phyloP scores from a whole-genome alignment of 305 asterid species.

The Solanum hybrid region DNA sequence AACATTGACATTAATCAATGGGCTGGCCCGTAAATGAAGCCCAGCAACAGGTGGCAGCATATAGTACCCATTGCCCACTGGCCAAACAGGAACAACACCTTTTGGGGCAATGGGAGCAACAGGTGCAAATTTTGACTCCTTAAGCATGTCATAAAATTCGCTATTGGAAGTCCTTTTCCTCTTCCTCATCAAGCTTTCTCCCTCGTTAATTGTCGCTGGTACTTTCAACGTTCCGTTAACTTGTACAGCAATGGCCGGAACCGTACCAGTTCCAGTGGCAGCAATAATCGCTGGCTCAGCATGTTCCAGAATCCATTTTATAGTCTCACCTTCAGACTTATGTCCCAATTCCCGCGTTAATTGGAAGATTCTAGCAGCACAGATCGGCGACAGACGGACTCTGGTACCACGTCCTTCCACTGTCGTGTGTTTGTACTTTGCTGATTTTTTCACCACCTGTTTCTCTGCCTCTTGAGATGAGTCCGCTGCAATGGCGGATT shows the following conservation, averaged over 20 bases:
- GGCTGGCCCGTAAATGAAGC: conserved; percentile 64
- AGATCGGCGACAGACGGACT: conserved; percentile 67
- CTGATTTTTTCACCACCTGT: conserved; percentile 15
- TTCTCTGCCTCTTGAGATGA: background rate
- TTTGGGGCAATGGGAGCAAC: conserved; percentile 46
- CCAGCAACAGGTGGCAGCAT: conserved; percentile 14
- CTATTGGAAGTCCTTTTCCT: conserved; percentile 32
- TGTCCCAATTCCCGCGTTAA: conserved; percentile 65
- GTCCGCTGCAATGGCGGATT: conserved; percentile 36
- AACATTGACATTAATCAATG: conserved; percentile 28
- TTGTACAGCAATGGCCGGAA: conserved; percentile 67
- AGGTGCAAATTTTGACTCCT: conserved; percentile 26
- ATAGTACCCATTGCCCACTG: conserved; percentile 4
- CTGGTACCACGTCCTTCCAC: conserved; percentile 85
- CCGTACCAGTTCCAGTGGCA: conserved; percentile 75
- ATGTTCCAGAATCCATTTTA: conserved; percentile 64
- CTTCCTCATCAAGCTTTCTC: conserved; percentile 25
- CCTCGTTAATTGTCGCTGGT: conserved; percentile 19
- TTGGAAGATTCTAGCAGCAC: conserved; percentile 78
- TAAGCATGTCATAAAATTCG: conserved; percentile 38
- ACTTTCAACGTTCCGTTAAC: conserved; percentile 66
- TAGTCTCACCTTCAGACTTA: conserved; percentile 81
- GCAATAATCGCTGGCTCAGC: conserved; percentile 75
- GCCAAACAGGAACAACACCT: conserved; percentile 54
- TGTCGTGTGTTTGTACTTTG: conserved; percentile 74